A percentile compares a stretch with the other conserved stretches of the same genome.
Evolutionary conservation across 2,329 filamentous ascomycete genomes (phyloP).

Genomic region (Clonostachys rhizophaga): DNA sequence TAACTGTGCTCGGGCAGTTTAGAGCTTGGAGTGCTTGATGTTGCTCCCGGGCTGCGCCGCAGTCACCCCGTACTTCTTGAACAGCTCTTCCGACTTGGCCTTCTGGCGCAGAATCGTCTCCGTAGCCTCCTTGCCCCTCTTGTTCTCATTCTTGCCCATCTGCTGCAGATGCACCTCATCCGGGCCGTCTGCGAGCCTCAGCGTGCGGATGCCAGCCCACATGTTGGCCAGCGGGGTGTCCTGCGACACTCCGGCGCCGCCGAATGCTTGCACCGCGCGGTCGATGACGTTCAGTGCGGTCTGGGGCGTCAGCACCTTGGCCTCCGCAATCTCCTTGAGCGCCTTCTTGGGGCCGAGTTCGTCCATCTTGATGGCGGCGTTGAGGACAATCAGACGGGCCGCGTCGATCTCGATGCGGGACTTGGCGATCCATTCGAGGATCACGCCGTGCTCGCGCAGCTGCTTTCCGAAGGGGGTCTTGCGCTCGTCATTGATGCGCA

Average conservation of each 20-base stretch:
- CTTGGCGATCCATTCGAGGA: slow-evolving; percentile 90
- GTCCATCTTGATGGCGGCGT: slow-evolving; percentile 95
- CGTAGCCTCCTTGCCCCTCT: slow-evolving; percentile 55
- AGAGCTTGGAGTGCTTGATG: slow-evolving; percentile 45
- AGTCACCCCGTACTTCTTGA: slow-evolving; percentile 50
- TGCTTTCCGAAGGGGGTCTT: slow-evolving; percentile 91
- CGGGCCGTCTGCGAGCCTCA: slow-evolving; percentile 86
- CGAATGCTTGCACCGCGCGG: slow-evolving; percentile 88
- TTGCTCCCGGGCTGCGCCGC: slow-evolving; percentile 44
- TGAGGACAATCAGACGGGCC: slow-evolving; percentile 83
- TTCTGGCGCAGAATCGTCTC: slow-evolving; percentile 60
- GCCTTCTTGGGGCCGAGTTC: slow-evolving; percentile 82
- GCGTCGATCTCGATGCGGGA: slow-evolving; percentile 93
- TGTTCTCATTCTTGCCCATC: slow-evolving; percentile 77
- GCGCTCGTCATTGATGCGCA: slow-evolving; percentile 84
- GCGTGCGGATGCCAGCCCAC: slow-evolving; percentile 76
- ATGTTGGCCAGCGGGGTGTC: slow-evolving; percentile 86
- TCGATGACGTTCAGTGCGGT: slow-evolving; percentile 86
- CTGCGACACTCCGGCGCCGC: slow-evolving; percentile 86
- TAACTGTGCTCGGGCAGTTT: slow-evolving; percentile 6
- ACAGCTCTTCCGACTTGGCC: slow-evolving; percentile 59
- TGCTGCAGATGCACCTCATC: slow-evolving; percentile 92
- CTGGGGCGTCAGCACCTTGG: slow-evolving; percentile 85
- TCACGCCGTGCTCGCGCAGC: slow-evolving; percentile 84
- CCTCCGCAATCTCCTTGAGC: slow-evolving; percentile 89